Base-by-base conservation (phyloP, 257 asterid species). In the Galeopsis tetrahit region DNA sequence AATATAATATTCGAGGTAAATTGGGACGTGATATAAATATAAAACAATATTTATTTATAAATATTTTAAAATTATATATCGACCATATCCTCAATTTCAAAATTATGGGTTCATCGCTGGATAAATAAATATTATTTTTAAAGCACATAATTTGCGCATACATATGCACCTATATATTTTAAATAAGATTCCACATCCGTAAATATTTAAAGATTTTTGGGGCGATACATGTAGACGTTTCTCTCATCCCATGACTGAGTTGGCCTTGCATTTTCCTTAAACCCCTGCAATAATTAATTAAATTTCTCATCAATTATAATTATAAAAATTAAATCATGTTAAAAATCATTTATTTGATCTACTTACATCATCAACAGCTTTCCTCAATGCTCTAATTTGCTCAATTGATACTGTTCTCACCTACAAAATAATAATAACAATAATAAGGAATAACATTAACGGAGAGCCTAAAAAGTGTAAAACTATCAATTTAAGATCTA, bases 351-450 rank as follows among this genome's bases (percentile, higher is more conserved):
- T 17, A 15, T 10, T 53, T 4, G n/a, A 3, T 39, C 3, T 38
- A 73, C 96, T 88, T 83, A 92, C 98, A 70, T 86, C 84, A 64
- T 77, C 75, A 43, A 88, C 89, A 52, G 77, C 94, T 34, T 40
- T 42, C 69, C 85, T 79, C 2, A 88, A 55, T 15, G 76, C 82
- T 52, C 66, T 61, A 66, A 83, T n/a, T 69, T 92, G 98, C 73
- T 84, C 86, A 70, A 49, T 75, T 13, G 96, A 86, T 0, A 63
- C 79, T 13, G 94, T 92, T 73, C 86, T 87, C 40, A 82, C 85
- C 96, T 89, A 43, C 11, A 79, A 56, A 69, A 21, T 21, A 21
- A 21, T 21, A 21, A 21, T 21, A 1, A 21, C 1, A 21, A 21
- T 21, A 21, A 21, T 21, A 21, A 21, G 28, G 28, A 21, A 21